A percentile compares a stretch with the other conserved stretches of the same genome.
Evolutionary conservation across 23 red algal genomes (phyloP).

Genomic region (Chondrus crispus): DNA sequence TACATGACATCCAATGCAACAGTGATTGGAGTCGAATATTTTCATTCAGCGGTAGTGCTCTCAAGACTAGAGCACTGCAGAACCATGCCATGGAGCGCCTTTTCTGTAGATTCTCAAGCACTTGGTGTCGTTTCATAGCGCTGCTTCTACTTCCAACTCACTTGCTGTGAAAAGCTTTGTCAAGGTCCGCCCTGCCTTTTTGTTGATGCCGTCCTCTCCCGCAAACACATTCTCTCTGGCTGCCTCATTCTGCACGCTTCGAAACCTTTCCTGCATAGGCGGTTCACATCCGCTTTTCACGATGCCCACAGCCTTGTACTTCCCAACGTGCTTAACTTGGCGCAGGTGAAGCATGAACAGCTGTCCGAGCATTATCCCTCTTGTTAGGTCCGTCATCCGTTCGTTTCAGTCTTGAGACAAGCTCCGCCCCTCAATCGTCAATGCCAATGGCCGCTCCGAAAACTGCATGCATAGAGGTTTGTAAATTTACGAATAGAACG

Average conservation of each 20-base stretch:
- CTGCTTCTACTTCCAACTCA: too few species aligned
- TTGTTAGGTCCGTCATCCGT: not conserved
- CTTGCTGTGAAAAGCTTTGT: not conserved
- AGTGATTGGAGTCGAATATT: too few species aligned
- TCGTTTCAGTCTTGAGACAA: constrained; percentile 27
- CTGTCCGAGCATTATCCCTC: constrained; percentile 36
- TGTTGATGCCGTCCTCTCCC: not conserved
- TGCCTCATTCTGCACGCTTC: too few species aligned
- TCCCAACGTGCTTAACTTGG: constrained; percentile 6
- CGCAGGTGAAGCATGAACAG: constrained; percentile 58
- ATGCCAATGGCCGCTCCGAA: not conserved
- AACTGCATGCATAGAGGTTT: constrained; percentile 12
- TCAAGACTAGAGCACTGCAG: too few species aligned
- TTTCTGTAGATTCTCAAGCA: too few species aligned
- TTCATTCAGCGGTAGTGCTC: too few species aligned
- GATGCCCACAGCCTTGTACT: constrained; percentile 5
- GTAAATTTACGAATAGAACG: constrained; percentile 41
- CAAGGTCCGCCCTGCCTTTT: not conserved
- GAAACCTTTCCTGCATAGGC: constrained; percentile 34
- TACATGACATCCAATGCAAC: too few species aligned
- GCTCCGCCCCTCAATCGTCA: constrained; percentile 7
- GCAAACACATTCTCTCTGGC: too few species aligned
- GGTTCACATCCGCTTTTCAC: constrained; percentile 32
- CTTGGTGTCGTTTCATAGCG: too few species aligned
- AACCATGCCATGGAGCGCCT: too few species aligned